Conservation (phyloP, 2,329 filamentous ascomycete genomes). For the Diaporthe australafricana region DNA sequence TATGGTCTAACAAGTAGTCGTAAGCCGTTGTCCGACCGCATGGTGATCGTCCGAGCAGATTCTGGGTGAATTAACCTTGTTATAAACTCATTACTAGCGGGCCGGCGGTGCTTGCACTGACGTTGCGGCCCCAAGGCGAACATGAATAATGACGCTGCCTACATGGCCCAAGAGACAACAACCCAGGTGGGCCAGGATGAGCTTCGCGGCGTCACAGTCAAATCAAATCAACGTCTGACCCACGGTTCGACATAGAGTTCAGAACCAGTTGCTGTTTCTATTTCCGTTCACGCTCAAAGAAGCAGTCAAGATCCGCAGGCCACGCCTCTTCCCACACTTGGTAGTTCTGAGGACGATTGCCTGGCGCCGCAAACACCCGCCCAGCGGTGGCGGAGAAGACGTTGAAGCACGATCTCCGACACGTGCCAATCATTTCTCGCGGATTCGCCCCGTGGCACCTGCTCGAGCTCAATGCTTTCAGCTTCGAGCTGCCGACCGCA, state of each 20-base stretch:
- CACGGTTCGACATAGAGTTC: conserved; percentile 1
- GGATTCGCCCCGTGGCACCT: conserved; percentile 1
- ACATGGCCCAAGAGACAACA: conserved; percentile 8
- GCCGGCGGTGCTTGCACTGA: not conserved
- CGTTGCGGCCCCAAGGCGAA: not conserved
- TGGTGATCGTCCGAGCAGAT: not conserved
- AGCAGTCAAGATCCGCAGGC: not conserved
- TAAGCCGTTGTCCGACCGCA: conserved; percentile 6
- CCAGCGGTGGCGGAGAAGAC: not conserved
- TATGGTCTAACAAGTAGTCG: not conserved
- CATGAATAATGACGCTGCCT: conserved; percentile 4
- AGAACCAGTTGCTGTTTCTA: not conserved
- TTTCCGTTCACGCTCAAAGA: not conserved
- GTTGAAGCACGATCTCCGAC: conserved; percentile 6
- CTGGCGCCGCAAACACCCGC: not conserved
- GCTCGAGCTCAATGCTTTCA: not conserved
- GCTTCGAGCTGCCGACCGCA: not conserved
- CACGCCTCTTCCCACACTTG: not conserved
- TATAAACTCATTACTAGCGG: not conserved
- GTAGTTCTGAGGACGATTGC: not conserved
- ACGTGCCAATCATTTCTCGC: conserved; percentile 16
- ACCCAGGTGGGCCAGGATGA: conserved; percentile 13
- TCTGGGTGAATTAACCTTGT: conserved; percentile 2
- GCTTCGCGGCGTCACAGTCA: conserved; percentile 12
- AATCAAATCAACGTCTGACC: conserved; percentile 20